These are phyloP conservation scores for Plasmodium ovale DNA, from an alignment of 169 alveolate genomes.

Conservation along the genomic window DNA sequence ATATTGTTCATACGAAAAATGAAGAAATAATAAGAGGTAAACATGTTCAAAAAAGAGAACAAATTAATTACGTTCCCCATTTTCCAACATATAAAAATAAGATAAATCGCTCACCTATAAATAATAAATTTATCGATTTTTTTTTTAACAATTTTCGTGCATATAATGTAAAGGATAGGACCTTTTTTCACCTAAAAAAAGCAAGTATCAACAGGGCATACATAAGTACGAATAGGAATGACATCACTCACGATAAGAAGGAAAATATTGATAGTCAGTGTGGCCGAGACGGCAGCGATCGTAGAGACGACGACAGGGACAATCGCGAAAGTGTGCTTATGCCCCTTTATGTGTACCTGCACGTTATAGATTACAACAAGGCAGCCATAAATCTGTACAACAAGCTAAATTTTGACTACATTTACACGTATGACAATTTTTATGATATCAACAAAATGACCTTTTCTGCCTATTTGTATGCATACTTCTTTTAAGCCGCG, in stretches of 20 bases:
- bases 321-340: constrained; percentile 10
- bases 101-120: neutral
- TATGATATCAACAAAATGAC: constrained; percentile 59
- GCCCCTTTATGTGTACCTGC: constrained; percentile 57
- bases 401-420: constrained; percentile 58
- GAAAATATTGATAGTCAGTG: no score
- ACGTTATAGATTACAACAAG: constrained; percentile 69
- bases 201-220: neutral
- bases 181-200: constrained; percentile 37
- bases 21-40: constrained; percentile 3
- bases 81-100: constrained; percentile 17
- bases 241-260: no score
- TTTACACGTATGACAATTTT: constrained; percentile 67
- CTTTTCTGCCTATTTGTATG: constrained; percentile 62
- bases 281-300: no score
- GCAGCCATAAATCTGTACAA: constrained; percentile 72
- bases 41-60: neutral
- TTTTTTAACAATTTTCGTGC: constrained; percentile 65
- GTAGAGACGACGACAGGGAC: no score
- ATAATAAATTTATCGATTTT: constrained; percentile 29
- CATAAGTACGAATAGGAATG: neutral
- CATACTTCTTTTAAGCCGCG: constrained; percentile 40
- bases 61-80: neutral
- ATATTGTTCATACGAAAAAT: constrained; percentile 30
- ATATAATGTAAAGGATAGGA: constrained; percentile 31